phyloP scores from a whole-genome alignment of 2,329 filamentous ascomycete genomes.

The Myotisia sp. region DNA sequence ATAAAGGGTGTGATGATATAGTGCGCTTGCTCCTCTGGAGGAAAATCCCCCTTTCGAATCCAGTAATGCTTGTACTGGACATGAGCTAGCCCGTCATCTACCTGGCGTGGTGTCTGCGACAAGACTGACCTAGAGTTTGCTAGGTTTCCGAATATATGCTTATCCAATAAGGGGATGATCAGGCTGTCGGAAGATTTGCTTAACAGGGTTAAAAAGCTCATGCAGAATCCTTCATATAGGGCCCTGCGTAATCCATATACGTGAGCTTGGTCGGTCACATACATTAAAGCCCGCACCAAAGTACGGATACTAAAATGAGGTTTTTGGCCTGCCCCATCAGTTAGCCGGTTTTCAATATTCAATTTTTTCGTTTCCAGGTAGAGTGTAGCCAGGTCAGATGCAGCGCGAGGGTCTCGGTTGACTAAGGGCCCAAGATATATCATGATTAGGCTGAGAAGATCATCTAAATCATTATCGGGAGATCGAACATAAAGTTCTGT shows the following conservation, averaged over 20 bases:
- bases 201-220: slow-evolving; percentile 90
- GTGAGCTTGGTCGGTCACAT: slow-evolving; percentile 70
- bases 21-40: slow-evolving; percentile 58
- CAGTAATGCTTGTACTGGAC: slow-evolving; percentile 83
- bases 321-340: slow-evolving; percentile 89
- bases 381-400: slow-evolving; percentile 67
- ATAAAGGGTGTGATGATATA: slow-evolving; percentile 97
- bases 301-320: slow-evolving; percentile 96
- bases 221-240: slow-evolving; percentile 88
- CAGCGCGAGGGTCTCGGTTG: slow-evolving; percentile 56
- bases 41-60: slow-evolving; percentile 60
- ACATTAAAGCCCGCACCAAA: slow-evolving; percentile 74
- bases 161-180: slow-evolving; percentile 63
- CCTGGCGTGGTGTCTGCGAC: slow-evolving; percentile 61
- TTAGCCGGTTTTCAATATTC: slow-evolving; percentile 66
- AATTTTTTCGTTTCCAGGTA: slow-evolving; percentile 79
- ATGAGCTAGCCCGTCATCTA: slow-evolving; percentile 61
- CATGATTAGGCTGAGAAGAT: slow-evolving; percentile 74
- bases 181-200: slow-evolving; percentile 67
- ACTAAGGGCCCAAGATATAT: slow-evolving; percentile 65
- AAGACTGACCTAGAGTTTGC: slow-evolving; percentile 59
- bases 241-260: slow-evolving; percentile 74
- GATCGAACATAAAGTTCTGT: slow-evolving; percentile 91
- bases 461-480: slow-evolving; percentile 73
- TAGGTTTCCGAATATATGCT: slow-evolving; percentile 60